Percentiles rank a stretch among this genome's conserved stretches.
phyloP scores from a whole-genome alignment of 2,329 filamentous ascomycete species.

The Fonsecaea monophora region DNA sequence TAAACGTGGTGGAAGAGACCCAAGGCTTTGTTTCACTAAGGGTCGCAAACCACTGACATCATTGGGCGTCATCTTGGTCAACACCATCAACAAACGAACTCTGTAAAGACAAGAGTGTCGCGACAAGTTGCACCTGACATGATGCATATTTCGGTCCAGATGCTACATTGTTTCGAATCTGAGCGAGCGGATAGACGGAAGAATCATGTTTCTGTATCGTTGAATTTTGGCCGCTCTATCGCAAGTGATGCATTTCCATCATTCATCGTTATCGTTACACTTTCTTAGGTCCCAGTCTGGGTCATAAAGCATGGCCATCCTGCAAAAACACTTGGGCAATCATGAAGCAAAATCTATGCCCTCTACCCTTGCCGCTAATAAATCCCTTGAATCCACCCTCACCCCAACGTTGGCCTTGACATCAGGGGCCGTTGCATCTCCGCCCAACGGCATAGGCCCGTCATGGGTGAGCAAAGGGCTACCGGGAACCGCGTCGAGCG shows the following conservation, averaged over 20 bases:
- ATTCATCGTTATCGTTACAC: slow-evolving; percentile 35
- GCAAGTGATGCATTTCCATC: slow-evolving; percentile 22
- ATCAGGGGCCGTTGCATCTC: slow-evolving; percentile 13
- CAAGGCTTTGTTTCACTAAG: neutral
- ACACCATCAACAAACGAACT: neutral
- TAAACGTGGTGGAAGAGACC: neutral
- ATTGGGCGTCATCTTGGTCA: slow-evolving; percentile 10
- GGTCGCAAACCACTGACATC: slow-evolving; percentile 10
- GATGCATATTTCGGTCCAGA: neutral
- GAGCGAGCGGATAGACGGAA: neutral
- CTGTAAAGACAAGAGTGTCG: neutral
- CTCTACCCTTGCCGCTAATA: slow-evolving; percentile 37
- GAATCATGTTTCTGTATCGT: neutral
- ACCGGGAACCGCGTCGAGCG: slow-evolving; percentile 71
- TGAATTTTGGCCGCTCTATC: slow-evolving; percentile 21
- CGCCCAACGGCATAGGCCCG: slow-evolving; percentile 11
- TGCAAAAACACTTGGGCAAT: slow-evolving; percentile 8
- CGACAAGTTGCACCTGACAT: neutral
- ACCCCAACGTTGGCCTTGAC: slow-evolving; percentile 35
- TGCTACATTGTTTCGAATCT: neutral
- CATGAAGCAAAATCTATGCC: slow-evolving; percentile 38
- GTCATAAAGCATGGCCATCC: slow-evolving; percentile 15
- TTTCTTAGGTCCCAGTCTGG: slow-evolving; percentile 20
- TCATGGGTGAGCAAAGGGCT: slow-evolving; percentile 40
- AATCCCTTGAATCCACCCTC: slow-evolving; percentile 35